A percentile compares a stretch with the other conserved stretches of the same genome.
These are phyloP conservation scores for Leishmania gerbilli DNA, from an alignment of 208 protist genomes.

Conservation along the genomic window DNA sequence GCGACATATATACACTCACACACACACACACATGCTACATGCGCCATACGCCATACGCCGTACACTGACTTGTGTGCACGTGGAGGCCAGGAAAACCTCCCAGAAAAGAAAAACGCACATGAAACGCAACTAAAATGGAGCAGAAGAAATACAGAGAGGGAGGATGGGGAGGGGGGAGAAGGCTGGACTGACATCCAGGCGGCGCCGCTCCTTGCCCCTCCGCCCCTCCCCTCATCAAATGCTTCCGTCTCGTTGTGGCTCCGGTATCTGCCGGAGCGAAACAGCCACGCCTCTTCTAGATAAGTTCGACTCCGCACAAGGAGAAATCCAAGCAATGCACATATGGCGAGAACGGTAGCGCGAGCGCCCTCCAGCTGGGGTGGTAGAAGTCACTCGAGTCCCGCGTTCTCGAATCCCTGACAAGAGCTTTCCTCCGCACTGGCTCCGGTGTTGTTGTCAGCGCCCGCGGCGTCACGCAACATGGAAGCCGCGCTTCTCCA, in stretches of 20 bases:
- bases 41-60: no score
- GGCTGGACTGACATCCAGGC: neutral
- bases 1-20: neutral
- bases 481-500: conserved; percentile 13
- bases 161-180: no score
- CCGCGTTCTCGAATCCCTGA: neutral
- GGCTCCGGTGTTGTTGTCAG: neutral
- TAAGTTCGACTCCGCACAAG: neutral
- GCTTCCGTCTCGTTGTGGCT: neutral
- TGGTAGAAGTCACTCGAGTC: neutral
- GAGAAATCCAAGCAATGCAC: neutral
- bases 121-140: neutral
- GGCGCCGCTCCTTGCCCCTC: neutral
- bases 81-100: neutral
- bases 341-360: neutral
- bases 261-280: neutral
- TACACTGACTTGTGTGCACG: neutral
- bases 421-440: neutral
- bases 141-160: neutral
- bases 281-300: neutral
- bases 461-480: neutral
- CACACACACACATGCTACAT: no score
- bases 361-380: neutral
- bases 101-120: neutral
- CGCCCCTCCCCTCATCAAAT: neutral